Conservation (phyloP, 768 basidiomycete genomes). For the Termitomyces titanicus region DNA sequence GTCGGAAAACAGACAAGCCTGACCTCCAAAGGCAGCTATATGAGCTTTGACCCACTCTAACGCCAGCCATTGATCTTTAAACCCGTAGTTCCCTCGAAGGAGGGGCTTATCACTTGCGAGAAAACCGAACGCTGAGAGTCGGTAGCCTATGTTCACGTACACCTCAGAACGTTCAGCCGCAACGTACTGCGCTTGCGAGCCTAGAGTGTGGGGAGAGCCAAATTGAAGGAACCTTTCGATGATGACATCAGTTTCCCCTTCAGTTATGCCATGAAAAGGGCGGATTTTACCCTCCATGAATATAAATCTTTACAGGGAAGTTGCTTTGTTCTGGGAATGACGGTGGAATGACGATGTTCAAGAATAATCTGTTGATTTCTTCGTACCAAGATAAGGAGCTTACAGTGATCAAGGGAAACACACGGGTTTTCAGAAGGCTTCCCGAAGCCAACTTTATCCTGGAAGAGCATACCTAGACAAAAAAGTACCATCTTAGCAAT, state of each 20-base stretch:
- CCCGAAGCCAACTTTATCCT: slow-evolving; percentile 65
- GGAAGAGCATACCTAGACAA: slow-evolving; percentile 37
- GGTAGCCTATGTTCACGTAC: slow-evolving; percentile 76
- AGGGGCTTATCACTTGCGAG: slow-evolving; percentile 60
- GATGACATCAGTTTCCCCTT: background rate
- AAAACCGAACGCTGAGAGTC: slow-evolving; percentile 75
- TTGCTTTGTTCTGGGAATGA: slow-evolving; percentile 37
- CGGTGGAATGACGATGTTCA: slow-evolving; percentile 64
- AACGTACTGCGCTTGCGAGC: slow-evolving; percentile 62
- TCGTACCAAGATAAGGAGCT: background rate
- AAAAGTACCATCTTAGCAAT: background rate
- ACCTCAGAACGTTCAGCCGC: slow-evolving; percentile 63
- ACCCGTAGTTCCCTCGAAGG: slow-evolving; percentile 74
- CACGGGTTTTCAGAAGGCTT: slow-evolving; percentile 70
- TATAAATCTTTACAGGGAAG: slow-evolving; percentile 70
- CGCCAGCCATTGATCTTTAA: slow-evolving; percentile 82
- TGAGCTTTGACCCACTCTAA: slow-evolving; percentile 70
- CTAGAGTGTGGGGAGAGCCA: slow-evolving; percentile 65
- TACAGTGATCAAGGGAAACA: slow-evolving; percentile 12
- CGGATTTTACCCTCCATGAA: slow-evolving; percentile 64
- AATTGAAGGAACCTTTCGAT: slow-evolving; percentile 66
- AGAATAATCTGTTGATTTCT: slow-evolving; percentile 43
- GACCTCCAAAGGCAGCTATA: slow-evolving; percentile 67
- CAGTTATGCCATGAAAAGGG: background rate
- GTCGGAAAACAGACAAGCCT: background rate